Evolutionary conservation across 2,329 filamentous ascomycete species (phyloP).

Genomic region (Grosmannia serpens): DNA sequence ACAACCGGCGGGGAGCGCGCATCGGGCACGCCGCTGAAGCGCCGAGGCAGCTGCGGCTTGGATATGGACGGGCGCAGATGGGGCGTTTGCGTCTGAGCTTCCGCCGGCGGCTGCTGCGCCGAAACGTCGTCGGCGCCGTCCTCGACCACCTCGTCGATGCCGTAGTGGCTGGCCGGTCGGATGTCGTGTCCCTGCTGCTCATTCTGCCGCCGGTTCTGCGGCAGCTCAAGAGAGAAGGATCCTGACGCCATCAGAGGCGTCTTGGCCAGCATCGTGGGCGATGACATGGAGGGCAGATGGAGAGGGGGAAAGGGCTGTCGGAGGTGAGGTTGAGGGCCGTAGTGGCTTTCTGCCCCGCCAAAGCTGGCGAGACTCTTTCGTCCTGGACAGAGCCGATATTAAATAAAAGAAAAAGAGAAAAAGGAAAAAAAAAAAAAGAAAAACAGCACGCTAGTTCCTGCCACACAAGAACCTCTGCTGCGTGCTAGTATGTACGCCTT

Average conservation of each 20-base stretch:
- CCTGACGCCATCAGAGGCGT: not conserved
- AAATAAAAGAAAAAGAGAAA: not conserved
- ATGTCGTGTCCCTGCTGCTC: conserved; percentile 14
- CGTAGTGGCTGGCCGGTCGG: conserved; percentile 40
- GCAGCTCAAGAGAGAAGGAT: conserved; percentile 33
- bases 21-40: conserved; percentile 50
- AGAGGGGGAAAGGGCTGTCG: not conserved
- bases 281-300: not conserved
- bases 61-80: not conserved
- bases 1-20: conserved; percentile 47
- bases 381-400: not conserved
- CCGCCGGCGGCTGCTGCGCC: conserved; percentile 10
- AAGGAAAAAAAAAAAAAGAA: not conserved
- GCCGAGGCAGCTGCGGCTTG: conserved; percentile 28
- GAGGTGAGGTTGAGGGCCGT: not conserved
- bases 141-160: conserved; percentile 55
- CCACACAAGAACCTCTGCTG: no score
- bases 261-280: not conserved
- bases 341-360: not conserved
- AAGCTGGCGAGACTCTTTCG: not conserved
- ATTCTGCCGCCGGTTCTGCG: conserved; percentile 48
- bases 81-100: not conserved
- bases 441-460: not conserved
- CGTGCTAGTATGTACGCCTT: no score
- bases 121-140: conserved; percentile 29